Conservation (phyloP, 1,284 basidiomycete genomes). For the Albatrellus sp. region DNA sequence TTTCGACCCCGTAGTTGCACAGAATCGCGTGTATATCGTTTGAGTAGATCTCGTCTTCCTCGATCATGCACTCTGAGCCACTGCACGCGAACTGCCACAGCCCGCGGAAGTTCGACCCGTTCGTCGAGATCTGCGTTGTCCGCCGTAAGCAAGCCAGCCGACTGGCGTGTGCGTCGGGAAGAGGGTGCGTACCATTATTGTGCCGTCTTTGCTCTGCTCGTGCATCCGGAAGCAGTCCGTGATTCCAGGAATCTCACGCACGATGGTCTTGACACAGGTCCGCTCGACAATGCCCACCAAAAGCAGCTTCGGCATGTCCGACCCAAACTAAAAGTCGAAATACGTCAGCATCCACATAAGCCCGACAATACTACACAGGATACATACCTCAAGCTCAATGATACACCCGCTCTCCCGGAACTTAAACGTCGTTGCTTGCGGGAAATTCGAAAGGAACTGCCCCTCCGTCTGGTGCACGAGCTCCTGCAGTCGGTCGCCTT, state of each 20-base stretch:
- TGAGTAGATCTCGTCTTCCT: constrained; percentile 78
- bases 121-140: constrained; percentile 52
- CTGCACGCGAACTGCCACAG: constrained; percentile 81
- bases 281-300: constrained; percentile 87
- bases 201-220: constrained; percentile 39
- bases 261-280: constrained; percentile 69
- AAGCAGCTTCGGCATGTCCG: constrained; percentile 78
- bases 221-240: constrained; percentile 70
- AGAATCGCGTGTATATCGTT: constrained; percentile 95
- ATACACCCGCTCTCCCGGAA: constrained; percentile 68
- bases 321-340: constrained; percentile 35
- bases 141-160: constrained; percentile 2
- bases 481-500: constrained; percentile 26
- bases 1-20: constrained; percentile 93
- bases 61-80: constrained; percentile 55
- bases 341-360: constrained; percentile 7
- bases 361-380: background rate
- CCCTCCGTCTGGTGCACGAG: constrained; percentile 34
- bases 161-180: constrained; percentile 1
- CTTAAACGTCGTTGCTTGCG: constrained; percentile 56
- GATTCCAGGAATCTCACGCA: constrained; percentile 84
- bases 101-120: constrained; percentile 87
- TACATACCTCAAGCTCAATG: constrained; percentile 71
- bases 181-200: constrained; percentile 35
- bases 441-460: constrained; percentile 39